phyloP scores from a whole-genome alignment of 2,329 filamentous ascomycete species.

The Venturia asperata region DNA sequence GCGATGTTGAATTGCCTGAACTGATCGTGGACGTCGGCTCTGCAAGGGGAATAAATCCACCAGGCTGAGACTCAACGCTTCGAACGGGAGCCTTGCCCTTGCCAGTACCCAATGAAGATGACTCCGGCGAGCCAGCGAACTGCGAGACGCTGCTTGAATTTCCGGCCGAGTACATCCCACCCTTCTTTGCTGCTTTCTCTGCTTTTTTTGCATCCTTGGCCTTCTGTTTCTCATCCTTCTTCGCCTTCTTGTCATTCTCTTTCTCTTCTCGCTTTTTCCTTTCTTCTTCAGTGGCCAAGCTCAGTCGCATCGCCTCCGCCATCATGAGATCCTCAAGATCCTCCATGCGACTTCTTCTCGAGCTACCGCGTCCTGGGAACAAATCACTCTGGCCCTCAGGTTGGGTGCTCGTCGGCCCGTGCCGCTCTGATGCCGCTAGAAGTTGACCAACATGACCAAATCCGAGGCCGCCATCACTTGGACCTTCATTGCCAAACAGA shows the following conservation, averaged over 20 bases:
- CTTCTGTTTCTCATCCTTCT: constrained; percentile 76
- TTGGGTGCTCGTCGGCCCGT: constrained; percentile 26
- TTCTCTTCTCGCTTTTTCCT: constrained; percentile 80
- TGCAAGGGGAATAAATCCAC: constrained; percentile 36
- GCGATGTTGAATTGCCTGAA: constrained; percentile 23
- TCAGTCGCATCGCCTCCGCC: constrained; percentile 88
- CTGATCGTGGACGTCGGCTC: constrained; percentile 40
- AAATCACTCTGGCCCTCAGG: constrained; percentile 28
- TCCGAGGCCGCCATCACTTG: constrained; percentile 40
- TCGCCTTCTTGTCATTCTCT: constrained; percentile 71
- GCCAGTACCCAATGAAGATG: constrained; percentile 23
- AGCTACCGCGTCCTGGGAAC: constrained; percentile 40
- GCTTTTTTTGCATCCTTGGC: constrained; percentile 57
- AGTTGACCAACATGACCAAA: constrained; percentile 27
- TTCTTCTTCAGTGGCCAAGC: constrained; percentile 87
- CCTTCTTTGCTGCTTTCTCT: constrained; percentile 61
- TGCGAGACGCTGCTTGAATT: constrained; percentile 22
- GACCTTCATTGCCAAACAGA: constrained; percentile 45
- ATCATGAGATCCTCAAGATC: constrained; percentile 98
- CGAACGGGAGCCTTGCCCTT: constrained; percentile 44
- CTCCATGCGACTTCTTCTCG: constrained; percentile 61
- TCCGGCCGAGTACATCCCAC: constrained; percentile 27
- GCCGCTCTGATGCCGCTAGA: constrained; percentile 25
- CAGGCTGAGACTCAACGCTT: constrained; percentile 28
- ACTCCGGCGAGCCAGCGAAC: constrained; percentile 1